Evolutionary conservation across 139 green algal species (phyloP), one percentile per base, ranked within the genome.

Genomic region (Chlamydomonas sphaeroides): DNA sequence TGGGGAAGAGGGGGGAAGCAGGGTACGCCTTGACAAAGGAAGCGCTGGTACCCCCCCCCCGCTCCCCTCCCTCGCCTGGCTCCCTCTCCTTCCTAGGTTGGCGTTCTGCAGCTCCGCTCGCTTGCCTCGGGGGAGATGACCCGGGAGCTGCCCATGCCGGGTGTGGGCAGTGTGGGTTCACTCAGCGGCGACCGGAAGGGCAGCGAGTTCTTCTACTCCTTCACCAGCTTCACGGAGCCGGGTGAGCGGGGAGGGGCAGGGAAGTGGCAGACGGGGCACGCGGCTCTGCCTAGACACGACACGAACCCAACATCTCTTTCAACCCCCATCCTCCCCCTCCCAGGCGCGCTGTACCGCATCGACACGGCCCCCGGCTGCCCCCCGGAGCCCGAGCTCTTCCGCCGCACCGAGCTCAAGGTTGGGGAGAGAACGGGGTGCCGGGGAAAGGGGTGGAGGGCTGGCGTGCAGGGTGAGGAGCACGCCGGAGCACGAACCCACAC

Each of bases 131-230:
- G 89, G 17, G 35, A 23, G 15, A 70, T 93, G 17, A 21, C 88
- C 28, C 49, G 80, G 49, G 81, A 91, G 41, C 68, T 97, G 23
- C 26, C 70, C 1, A 87, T 98, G 72, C 93, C 93, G 0, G 93
- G 93, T 41, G 73, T 97, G 62, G 89, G 92, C 79, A 85, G 65
- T 41, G 76, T 96, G 36, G 71, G 65, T 30, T 78, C 81, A 14
- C 88, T 96, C 87, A 92, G 77, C 32, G 93, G 95, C 10, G 80
- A 78, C 32, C 85, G 91, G 28, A 92, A 94, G 73, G 57, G 88
- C 73, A 88, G 71, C 0, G 90, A 96, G 75, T 87, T 91, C 39
- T 98, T 97, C 86, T 96, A 96, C 79, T 88, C 76, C n/a, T 97
- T 96, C 91, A 90, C 78, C 14, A 77, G 63, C 71, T 90, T 90